Evolutionary conservation across 1,284 basidiomycete genomes (phyloP).

Genomic region (Cryptococcus maquisensis): DNA sequence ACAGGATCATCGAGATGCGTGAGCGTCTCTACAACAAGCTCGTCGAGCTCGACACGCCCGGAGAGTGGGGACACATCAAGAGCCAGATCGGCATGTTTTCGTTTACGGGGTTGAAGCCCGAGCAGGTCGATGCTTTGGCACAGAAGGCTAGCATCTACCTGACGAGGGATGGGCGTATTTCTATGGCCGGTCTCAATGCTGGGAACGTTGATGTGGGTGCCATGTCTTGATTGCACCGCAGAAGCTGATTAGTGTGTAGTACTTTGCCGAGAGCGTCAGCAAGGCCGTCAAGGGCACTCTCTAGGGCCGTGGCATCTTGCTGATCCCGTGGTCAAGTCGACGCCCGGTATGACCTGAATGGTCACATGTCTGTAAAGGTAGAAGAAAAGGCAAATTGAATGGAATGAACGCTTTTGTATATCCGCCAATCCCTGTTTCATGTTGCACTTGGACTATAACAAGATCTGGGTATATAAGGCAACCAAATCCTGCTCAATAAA

Average conservation of each 20-base stretch:
- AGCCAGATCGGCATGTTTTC: slow-evolving; percentile 77
- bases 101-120: slow-evolving; percentile 69
- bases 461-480: no score
- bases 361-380: background rate
- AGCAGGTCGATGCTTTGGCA: slow-evolving; percentile 80
- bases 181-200: slow-evolving; percentile 90
- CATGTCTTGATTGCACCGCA: background rate
- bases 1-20: slow-evolving; percentile 94
- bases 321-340: background rate
- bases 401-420: no score
- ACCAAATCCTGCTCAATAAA: no score
- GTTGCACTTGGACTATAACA: no score
- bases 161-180: slow-evolving; percentile 70
- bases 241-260: slow-evolving; percentile 34
- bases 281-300: slow-evolving; percentile 75
- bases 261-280: slow-evolving; percentile 81
- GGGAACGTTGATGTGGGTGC: slow-evolving; percentile 47
- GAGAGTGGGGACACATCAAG: slow-evolving; percentile 94
- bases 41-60: slow-evolving; percentile 82
- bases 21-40: slow-evolving; percentile 75
- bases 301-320: slow-evolving; percentile 43
- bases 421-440: no score
- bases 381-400: background rate
- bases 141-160: slow-evolving; percentile 90
- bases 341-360: no score